Evolutionary conservation across 23 red algal genomes (phyloP), one percentile per base, ranked within the genome.

Genomic region (Gracilaria domingensis): DNA sequence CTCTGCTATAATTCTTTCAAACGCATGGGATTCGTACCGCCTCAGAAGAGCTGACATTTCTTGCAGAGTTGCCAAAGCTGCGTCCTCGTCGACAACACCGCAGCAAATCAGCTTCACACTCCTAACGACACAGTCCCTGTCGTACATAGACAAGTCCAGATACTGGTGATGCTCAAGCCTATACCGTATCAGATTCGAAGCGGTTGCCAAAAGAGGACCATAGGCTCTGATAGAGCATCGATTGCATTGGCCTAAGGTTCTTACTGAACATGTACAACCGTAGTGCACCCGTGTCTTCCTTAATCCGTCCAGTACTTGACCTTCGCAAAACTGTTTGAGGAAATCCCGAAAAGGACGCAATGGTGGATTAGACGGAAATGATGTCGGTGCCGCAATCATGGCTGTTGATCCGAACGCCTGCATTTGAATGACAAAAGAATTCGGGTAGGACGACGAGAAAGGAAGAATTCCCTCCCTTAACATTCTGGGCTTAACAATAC

Each of bases 1-100:
- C 16, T 77, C 72, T 77, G 72, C 38, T 51, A 77, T 30, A 30
- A 77, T 50, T 77, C 72, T 77, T 26, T 77, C 72, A 77, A 49
- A 51, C n/a, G 45, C 40, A 26, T 77, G 21, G 26, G 72, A 25
- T 51, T 51, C 39, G 23, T 51, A 50, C 21, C 72, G 38, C 32
- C 40, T 50, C 42, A 77, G 28, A 12, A 77, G 21, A 40, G 20
- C 72, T 2, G 72, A 48, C 72, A 77, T 77, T 51, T 51, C 72
- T 42, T 77, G 72, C 32, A 77, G 17, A 5, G 72, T 77, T 77
- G 17, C 38, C 18, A 77, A 29, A 50, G 30, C 16, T 49, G 26
- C 40, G 42, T 77, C 72, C 72, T 77, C 72, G 17, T 77, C 45
- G 12, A 77, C 72, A 17, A 77, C 45, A 20, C 72, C 72, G 42